Evolutionary conservation across 306 rosid genomes (phyloP).

Genomic region (Begonia masoniana): DNA sequence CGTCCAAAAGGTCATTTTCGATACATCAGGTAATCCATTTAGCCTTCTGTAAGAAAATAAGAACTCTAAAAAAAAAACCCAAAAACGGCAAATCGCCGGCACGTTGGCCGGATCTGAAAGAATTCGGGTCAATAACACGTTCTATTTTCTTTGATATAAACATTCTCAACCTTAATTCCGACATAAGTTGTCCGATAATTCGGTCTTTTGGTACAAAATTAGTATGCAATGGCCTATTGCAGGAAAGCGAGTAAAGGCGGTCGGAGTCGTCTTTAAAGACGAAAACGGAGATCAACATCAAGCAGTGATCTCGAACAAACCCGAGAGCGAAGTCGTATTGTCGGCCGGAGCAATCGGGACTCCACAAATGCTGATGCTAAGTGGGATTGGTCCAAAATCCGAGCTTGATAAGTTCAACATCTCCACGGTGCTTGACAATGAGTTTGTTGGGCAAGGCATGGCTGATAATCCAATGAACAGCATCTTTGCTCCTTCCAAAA

Average conservation of each 20-base stretch:
- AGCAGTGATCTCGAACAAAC: constrained; percentile 36
- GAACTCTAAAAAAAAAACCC: too few relatives aligned
- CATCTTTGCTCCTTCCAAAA: constrained; percentile 57
- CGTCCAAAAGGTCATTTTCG: constrained; percentile 73
- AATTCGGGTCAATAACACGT: too few relatives aligned
- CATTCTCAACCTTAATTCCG: too few relatives aligned
- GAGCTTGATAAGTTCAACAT: constrained; percentile 63
- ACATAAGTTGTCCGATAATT: too few relatives aligned
- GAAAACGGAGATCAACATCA: constrained; percentile 64
- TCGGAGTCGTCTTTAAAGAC: constrained; percentile 74
- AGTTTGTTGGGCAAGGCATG: constrained; percentile 82
- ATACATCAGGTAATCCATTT: constrained; percentile 22
- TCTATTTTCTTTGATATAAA: too few relatives aligned
- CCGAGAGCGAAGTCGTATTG: constrained; percentile 56
- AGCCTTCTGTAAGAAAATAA: background rate
- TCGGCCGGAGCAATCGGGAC: constrained; percentile 82
- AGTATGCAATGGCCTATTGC: constrained; percentile 1
- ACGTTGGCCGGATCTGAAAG: too few relatives aligned
- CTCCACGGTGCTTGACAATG: constrained; percentile 45
- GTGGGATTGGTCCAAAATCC: constrained; percentile 82
- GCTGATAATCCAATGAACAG: constrained; percentile 94
- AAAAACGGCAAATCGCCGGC: too few relatives aligned
- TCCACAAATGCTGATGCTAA: constrained; percentile 80
- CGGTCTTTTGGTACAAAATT: too few relatives aligned
- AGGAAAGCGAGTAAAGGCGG: constrained; percentile 61